Percentiles rank a stretch among this genome's conserved stretches.
Conservation (phyloP, 2,329 filamentous ascomycete genomes). For the Teratosphaeria destructans region DNA sequence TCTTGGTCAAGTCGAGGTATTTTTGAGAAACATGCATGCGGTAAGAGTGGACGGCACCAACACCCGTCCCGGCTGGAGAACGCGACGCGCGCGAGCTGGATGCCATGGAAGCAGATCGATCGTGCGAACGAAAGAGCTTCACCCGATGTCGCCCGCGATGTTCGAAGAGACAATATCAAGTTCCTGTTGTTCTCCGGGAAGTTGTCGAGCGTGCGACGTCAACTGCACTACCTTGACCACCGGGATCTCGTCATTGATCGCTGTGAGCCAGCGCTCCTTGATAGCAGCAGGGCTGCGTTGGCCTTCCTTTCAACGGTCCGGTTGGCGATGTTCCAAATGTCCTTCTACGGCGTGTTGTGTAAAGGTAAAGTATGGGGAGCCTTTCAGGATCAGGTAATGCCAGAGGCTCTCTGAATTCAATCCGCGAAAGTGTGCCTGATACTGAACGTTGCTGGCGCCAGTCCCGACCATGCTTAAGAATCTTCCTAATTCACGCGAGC, state of each 20-base stretch:
- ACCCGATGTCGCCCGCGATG: background rate
- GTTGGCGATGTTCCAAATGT: background rate
- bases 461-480: background rate
- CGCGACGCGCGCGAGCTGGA: background rate
- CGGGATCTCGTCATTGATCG: background rate
- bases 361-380: background rate
- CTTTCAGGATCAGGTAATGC: background rate
- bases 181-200: background rate
- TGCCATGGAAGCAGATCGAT: background rate
- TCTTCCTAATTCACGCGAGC: background rate
- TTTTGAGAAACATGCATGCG: slow-evolving; percentile 46
- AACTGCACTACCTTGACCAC: background rate
- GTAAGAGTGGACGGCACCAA: slow-evolving; percentile 12
- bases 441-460: background rate
- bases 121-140: background rate
- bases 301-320: background rate
- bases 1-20: slow-evolving; percentile 56
- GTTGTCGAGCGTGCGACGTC: background rate
- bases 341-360: background rate
- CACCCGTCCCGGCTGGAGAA: background rate
- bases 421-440: background rate
- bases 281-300: background rate
- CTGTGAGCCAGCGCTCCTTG: background rate
- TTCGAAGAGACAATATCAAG: background rate
- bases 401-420: background rate